phyloP scores from a whole-genome alignment of 2,329 filamentous ascomycete species.

The Ceratocystiopsis minuta region DNA sequence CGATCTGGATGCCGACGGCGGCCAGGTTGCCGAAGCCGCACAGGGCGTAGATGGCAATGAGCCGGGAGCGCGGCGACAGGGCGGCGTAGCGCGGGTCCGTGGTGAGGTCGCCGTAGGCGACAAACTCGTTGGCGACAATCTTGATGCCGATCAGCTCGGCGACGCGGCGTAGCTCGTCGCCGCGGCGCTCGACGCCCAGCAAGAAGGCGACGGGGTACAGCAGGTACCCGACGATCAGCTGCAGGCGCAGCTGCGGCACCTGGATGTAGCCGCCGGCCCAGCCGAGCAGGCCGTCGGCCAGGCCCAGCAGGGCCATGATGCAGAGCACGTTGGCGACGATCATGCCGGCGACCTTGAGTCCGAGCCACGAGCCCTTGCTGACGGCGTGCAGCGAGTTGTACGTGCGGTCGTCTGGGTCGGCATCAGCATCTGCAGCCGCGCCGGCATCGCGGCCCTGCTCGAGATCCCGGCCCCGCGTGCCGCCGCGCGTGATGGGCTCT shows the following conservation, averaged over 20 bases:
- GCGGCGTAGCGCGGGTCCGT: constrained; percentile 30
- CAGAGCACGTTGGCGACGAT: constrained; percentile 65
- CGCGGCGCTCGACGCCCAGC: constrained; percentile 51
- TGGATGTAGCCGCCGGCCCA: constrained; percentile 74
- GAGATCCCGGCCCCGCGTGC: constrained; percentile 31
- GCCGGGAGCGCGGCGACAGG: constrained; percentile 50
- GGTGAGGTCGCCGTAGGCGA: constrained; percentile 36
- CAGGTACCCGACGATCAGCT: constrained; percentile 60
- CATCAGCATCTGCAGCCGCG: background rate
- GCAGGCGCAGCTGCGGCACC: constrained; percentile 50
- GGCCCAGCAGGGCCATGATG: constrained; percentile 59
- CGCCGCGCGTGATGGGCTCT: constrained; percentile 66
- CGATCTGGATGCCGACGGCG: constrained; percentile 76
- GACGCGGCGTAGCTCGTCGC: constrained; percentile 50
- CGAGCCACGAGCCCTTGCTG: constrained; percentile 68
- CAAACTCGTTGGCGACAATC: constrained; percentile 73
- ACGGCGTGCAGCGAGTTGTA: constrained; percentile 72
- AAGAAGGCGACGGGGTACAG: constrained; percentile 66
- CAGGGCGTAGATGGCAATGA: constrained; percentile 75
- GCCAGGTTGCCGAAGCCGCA: constrained; percentile 77
- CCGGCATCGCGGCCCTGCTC: background rate
- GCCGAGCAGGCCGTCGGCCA: constrained; percentile 58
- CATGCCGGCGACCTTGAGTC: constrained; percentile 73
- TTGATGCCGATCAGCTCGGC: constrained; percentile 63
- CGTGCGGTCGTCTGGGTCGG: constrained; percentile 18